phyloP scores from a whole-genome alignment of 2,329 filamentous ascomycete genomes.

The Cytospora chrysosperma region DNA sequence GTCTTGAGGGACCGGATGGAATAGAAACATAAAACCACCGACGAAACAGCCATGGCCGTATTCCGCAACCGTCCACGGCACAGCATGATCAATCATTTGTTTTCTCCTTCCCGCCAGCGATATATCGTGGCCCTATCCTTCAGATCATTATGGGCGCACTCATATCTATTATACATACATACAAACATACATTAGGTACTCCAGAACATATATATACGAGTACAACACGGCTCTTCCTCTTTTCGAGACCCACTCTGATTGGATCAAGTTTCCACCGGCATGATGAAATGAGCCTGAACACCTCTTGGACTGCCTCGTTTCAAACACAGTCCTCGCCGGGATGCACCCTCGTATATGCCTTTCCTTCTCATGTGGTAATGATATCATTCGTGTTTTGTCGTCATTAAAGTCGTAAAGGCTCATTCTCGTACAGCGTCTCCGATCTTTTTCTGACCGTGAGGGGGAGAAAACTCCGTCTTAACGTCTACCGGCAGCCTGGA shows the following conservation, averaged over 20 bases:
- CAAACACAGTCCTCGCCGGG: neutral
- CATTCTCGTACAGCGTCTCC: slow-evolving; percentile 18
- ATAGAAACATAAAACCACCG: neutral
- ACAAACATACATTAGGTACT: neutral
- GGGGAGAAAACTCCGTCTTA: neutral
- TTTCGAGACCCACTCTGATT: neutral
- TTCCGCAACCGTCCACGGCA: neutral
- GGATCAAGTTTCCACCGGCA: neutral
- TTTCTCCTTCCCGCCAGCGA: neutral
- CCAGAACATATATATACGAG: neutral
- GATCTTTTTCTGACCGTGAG: neutral
- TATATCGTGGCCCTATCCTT: neutral
- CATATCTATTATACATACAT: neutral
- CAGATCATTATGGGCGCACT: neutral
- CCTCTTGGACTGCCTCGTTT: neutral
- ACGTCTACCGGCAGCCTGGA: neutral
- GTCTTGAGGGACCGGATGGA: neutral
- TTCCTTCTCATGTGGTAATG: neutral
- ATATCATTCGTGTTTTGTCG: slow-evolving; percentile 7
- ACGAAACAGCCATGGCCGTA: neutral
- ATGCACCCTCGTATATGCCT: neutral
- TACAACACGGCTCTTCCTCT: neutral
- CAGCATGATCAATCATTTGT: neutral
- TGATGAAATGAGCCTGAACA: neutral
- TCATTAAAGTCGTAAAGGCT: slow-evolving; percentile 14